phyloP scores from a whole-genome alignment of 257 asterid species.

The Nicotiana undulata region DNA sequence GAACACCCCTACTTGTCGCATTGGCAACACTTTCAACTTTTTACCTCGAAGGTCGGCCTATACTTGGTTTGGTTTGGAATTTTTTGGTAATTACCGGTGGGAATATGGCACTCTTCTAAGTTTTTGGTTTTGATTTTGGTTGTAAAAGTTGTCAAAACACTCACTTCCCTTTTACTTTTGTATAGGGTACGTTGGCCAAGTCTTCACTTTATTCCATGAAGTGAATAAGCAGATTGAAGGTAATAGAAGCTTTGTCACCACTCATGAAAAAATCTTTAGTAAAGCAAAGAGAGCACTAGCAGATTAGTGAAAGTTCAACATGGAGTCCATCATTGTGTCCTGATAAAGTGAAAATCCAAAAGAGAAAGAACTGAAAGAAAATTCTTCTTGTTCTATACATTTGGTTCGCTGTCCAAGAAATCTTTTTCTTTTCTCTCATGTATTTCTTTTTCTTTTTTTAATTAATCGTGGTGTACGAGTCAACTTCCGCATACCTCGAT shows the following conservation, averaged over 20 bases:
- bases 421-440: not conserved
- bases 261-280: not conserved
- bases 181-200: not conserved
- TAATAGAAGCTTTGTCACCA: conserved; percentile 1
- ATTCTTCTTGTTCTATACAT: not conserved
- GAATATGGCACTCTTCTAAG: not conserved
- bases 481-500: no score
- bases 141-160: not conserved
- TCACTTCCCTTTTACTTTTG: not conserved
- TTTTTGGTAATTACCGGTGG: not conserved
- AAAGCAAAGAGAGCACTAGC: conserved; percentile 7
- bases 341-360: conserved; percentile 6
- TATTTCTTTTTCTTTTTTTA: not conserved
- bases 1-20: no score
- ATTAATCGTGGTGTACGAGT: no score
- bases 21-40: no score
- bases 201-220: conserved; percentile 10
- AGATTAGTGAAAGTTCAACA: conserved; percentile 8
- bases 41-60: no score
- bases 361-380: not conserved
- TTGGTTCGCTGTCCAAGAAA: not conserved
- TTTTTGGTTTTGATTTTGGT: not conserved
- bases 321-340: conserved; percentile 11
- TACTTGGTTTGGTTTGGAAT: no score
- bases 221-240: not conserved